Evolutionary conservation across 129 eudicot genomes (phyloP), one percentile per base, ranked within the genome.

Genomic region (Apium graveolens): DNA sequence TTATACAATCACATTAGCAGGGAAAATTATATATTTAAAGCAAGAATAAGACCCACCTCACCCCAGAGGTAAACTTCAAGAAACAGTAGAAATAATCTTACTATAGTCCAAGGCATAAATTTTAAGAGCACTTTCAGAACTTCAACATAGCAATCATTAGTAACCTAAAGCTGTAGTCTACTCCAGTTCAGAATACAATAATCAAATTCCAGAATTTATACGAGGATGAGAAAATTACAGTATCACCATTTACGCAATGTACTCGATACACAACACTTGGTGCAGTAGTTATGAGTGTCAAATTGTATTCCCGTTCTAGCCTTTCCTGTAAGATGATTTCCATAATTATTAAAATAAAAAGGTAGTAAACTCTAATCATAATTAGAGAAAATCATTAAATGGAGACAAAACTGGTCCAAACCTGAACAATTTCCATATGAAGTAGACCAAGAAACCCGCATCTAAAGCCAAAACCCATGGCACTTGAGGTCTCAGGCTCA

Each of bases 351-450:
- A n/a, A 16, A 70, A 82, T 42, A 31, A 75, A 41, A 68, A 57
- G 65, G 38, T 62, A 46, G 37, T 39, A 18, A 70, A 80, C 27
- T 32, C 10, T 53, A 39, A 77, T 80, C 75, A 80, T 60, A 38
- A 48, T 3, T 6, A 49, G 26, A n/a, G 39, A 81, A 35, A 27
- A 57, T 57, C 0, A 81, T 46, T 5, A 72, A 46, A 44, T 34
- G 46, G 41, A 45, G 74, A 70, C 20, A 11, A 43, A 53, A 76
- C 65, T 76, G 70, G 78, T 17, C 55, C 79, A 68, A 72, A 94
- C 99, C 97, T 92, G 99, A 86, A 96, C 93, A 82, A 96, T 96
- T 90, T 96, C 99, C 99, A 96, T 92, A 81, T 96, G 99, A 41
- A 96, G 97, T 79, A 96, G 97, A 79, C 99, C 99, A 81, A 96